Base-by-base conservation (phyloP, 495 filamentous ascomycete species). In the Trichoderma parareesei region DNA sequence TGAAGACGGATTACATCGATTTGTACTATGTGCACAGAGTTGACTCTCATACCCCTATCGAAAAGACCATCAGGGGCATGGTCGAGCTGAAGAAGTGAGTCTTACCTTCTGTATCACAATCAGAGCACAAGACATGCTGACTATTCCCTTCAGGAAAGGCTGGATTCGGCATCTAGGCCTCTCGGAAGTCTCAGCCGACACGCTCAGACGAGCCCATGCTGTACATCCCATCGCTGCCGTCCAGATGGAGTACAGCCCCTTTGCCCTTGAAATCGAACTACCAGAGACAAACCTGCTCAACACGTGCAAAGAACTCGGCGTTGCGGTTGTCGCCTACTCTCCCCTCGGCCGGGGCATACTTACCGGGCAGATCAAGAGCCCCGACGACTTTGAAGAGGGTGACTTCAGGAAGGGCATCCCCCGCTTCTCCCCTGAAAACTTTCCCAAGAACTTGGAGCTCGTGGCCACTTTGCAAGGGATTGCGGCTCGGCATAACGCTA, bases 11-110 rank as follows among this genome's bases (percentile, higher is more conserved):
- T 1, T 69, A 64, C 8, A 78, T 91, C 46, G 87, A 91, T 65
- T 69, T 91, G 11, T 87, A 82, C 66, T 89, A 88, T 66, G 73
- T 78, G 38, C 86, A 89, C 67, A 79, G 81, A 0, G 74, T 82
- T 16, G 81, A 84, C 63, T 60, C 68, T 5, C 75, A 76, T 43
- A 82, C 83, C 0, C 88, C 87, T 0, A 79, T 90, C 35, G 88
- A 91, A 72, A 83, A 84, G 71, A 87, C 80, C 60, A 79, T 88
- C 67, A 71, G 68, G 14, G 80, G 71, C 13, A 67, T 88, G 75
- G 76, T 70, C 35, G 69, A 81, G 67, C 67, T 80, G 3, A 75
- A 79, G 57, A 67, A 74, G 60, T 43, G 18, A 61, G 60, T 42
- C 42, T 13, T 38, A 2, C 10, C 5, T 7, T 27, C 18, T 37